A percentile compares a stretch with the other conserved stretches of the same genome.
phyloP scores from a whole-genome alignment of 2,329 filamentous ascomycete genomes.

The Monilinia laxa region DNA sequence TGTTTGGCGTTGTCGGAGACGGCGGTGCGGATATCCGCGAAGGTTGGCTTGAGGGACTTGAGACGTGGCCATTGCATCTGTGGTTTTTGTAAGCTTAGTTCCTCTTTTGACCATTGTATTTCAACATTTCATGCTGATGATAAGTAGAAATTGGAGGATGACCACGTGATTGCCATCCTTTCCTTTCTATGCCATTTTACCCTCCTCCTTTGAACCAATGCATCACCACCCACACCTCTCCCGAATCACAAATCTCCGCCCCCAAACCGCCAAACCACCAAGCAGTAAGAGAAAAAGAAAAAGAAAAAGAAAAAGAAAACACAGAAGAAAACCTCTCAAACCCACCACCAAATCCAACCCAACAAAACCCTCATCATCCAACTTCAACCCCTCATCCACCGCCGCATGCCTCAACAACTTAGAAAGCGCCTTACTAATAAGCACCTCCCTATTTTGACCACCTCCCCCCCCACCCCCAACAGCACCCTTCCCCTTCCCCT shows the following conservation, averaged over 20 bases:
- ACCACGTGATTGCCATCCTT: slow-evolving; percentile 4
- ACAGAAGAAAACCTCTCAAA: slow-evolving; percentile 30
- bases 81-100: background rate
- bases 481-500: background rate
- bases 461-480: slow-evolving; percentile 8
- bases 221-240: background rate
- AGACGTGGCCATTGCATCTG: slow-evolving; percentile 48
- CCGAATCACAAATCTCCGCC: background rate
- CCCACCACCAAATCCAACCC: slow-evolving; percentile 58
- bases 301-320: slow-evolving; percentile 22
- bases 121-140: background rate
- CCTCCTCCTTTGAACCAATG: background rate
- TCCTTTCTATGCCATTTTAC: background rate
- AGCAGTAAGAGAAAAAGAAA: slow-evolving; percentile 24
- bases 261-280: background rate
- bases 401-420: slow-evolving; percentile 41
- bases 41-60: slow-evolving; percentile 67
- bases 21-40: slow-evolving; percentile 68
- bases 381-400: slow-evolving; percentile 53
- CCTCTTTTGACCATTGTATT: no score
- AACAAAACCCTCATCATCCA: slow-evolving; percentile 61
- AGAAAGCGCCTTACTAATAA: slow-evolving; percentile 40
- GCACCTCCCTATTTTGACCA: slow-evolving; percentile 34
- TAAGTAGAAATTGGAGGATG: background rate
- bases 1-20: slow-evolving; percentile 84